Evolutionary conservation across 2,329 filamentous ascomycete genomes (phyloP).

Genomic region (Talaromyces sp.): DNA sequence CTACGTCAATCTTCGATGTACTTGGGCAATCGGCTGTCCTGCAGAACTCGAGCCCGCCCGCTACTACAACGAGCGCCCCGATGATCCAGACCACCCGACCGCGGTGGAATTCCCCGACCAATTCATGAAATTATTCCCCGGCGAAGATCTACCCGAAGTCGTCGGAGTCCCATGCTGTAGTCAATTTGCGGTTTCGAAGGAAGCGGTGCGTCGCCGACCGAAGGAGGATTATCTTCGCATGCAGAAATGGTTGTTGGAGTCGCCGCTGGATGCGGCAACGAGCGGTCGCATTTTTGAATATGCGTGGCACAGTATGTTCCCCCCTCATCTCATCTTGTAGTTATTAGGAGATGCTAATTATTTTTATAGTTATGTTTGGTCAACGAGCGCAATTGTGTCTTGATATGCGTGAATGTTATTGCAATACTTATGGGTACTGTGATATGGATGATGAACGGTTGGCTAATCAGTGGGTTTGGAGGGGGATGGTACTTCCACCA

Average conservation of each 20-base stretch:
- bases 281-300: slow-evolving; percentile 58
- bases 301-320: slow-evolving; percentile 56
- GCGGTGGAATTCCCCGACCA: slow-evolving; percentile 35
- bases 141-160: slow-evolving; percentile 37
- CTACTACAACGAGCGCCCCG: slow-evolving; percentile 32
- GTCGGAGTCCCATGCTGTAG: slow-evolving; percentile 55
- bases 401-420: slow-evolving; percentile 24
- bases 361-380: slow-evolving; percentile 28
- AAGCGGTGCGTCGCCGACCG: slow-evolving; percentile 46
- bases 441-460: slow-evolving; percentile 24
- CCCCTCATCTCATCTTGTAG: slow-evolving; percentile 28
- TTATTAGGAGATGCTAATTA: background rate
- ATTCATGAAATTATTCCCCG: slow-evolving; percentile 49
- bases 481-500: slow-evolving; percentile 20
- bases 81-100: slow-evolving; percentile 26
- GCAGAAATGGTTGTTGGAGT: slow-evolving; percentile 52
- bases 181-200: slow-evolving; percentile 54
- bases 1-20: slow-evolving; percentile 41
- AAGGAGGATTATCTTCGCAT: slow-evolving; percentile 49
- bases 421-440: slow-evolving; percentile 28
- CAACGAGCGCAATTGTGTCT: slow-evolving; percentile 25
- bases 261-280: slow-evolving; percentile 47
- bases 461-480: slow-evolving; percentile 25
- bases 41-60: slow-evolving; percentile 37
- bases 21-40: slow-evolving; percentile 37